Base-by-base conservation (phyloP, 768 basidiomycete genomes). In the Lactarius vividus region DNA sequence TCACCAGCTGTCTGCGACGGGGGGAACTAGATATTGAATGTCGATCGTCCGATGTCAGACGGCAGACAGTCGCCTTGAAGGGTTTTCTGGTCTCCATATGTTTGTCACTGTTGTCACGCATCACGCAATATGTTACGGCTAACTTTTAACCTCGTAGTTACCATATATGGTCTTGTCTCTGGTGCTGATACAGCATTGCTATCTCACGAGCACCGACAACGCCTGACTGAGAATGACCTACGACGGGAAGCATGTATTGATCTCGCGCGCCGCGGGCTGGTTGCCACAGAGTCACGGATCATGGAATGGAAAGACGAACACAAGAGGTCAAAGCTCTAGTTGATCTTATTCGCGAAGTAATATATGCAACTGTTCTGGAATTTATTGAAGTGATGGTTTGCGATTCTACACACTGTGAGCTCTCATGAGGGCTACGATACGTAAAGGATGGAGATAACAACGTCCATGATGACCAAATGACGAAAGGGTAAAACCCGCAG, bases 251-350 rank as follows among this genome's bases (percentile, higher is more conserved):
- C 93, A 11, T 81, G 89, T 49, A 79, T 88, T 39, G 91, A 92
- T 62, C 82, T 96, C 56, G 85, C 88, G 20, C 82, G 85, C 44
- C 84, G 84, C 66, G 93, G 93, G 29, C 78, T 90, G 53, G 83
- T 95, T 61, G 85, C 86, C 2, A 94, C 92, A 8, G 93, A 96
- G 75, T 85, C 89, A 10, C 92, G 90, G 68, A 94, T 95, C 37
- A 80, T 85, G 37, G 86, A 85, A 74, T 96, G 93, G 93, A 88
- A 83, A 73, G 83, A 79, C 63, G 78, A 81, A 46, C 57, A 56
- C 28, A 46, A 61, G 7, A 55, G 40, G 9, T 62, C 26, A 56
- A 16, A 56, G 57, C 28, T 55, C 52, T 35, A 61, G 20, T 23
- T 29, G 39, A 69, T 57, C 46, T 29, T 60, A 56, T 28, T 42